Evolutionary conservation across 768 basidiomycete species (phyloP), one percentile per base, ranked within the genome.

Genomic region (Suillus fuscotomentosus): DNA sequence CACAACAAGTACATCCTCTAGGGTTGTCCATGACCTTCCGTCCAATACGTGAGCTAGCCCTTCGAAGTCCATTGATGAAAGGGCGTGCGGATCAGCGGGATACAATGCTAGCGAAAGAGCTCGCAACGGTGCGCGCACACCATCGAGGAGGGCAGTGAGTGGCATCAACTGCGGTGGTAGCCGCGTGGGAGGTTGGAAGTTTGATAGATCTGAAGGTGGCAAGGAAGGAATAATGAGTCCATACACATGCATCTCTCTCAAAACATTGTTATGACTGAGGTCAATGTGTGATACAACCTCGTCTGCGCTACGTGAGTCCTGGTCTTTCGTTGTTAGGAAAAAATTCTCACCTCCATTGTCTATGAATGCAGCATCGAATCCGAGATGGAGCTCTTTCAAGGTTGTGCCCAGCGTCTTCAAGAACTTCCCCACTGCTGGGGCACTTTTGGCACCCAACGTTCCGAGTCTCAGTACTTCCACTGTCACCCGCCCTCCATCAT

Each of bases 171-270:
- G 65, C 55, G 63, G 62, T 22, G 45, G 66, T 2, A 57, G 66
- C 36, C 10, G 36, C 9, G 66, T 34, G n/a, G 39, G 39, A 24
- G 63, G 56, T 6, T 65, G 67, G 31, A 68, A 63, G 5, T 61
- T 70, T n/a, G 69, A 72, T 36, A 70, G 69, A 60, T 73, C 70
- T 22, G 41, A 55, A 2, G 62, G 72, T 7, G 75, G 71, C 48
- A 72, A 74, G 36, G 75, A 72, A 22, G 72, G 74, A 53, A 77
- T 68, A 15, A 76, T 69, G 11, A 76, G 71, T 7, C 73, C 74
- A 62, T 77, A 77, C 34, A 76, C 67, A 62, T 77, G 76, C 47
- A 74, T 64, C 61, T 74, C 76, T 57, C 69, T 69, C 34, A 76
- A 66, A 51, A 60, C 65, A 34, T 60, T 67, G 56, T 74, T 77